phyloP scores from a whole-genome alignment of 306 rosid genomes.

The Sicyos baderoa region DNA sequence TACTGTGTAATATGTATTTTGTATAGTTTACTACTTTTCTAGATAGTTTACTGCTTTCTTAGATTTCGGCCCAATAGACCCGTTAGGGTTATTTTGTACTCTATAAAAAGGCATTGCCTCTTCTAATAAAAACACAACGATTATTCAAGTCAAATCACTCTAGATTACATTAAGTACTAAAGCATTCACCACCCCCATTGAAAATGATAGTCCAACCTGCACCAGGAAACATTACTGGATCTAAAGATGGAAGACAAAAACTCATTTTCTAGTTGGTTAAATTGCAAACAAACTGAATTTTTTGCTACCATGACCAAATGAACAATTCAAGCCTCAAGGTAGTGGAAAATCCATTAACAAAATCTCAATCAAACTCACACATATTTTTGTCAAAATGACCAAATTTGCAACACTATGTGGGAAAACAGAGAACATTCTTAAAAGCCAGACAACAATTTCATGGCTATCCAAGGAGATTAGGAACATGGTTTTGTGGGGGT shows the following conservation, averaged over 20 bases:
- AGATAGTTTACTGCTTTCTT: no score
- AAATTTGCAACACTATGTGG: neutral
- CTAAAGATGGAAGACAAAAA: neutral
- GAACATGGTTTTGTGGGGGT: neutral
- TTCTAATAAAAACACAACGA: no score
- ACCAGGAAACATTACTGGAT: neutral
- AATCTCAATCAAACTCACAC: neutral
- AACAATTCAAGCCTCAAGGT: neutral
- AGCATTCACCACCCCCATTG: neutral
- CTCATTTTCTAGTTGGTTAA: neutral
- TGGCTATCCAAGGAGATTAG: neutral
- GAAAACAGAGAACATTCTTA: neutral
- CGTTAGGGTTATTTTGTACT: no score
- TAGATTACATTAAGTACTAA: no score
- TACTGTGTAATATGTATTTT: no score
- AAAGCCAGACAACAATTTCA: neutral
- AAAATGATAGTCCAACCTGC: neutral
- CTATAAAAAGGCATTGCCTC: no score
- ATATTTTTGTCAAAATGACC: neutral
- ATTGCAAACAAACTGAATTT: neutral
- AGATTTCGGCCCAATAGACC: no score
- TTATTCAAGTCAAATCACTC: no score
- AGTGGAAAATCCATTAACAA: constrained; percentile 7
- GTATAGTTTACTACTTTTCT: no score
- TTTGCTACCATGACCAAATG: neutral